Evolutionary conservation across 1,284 basidiomycete species (phyloP).

Genomic region (Leccinum olivaceoglutinosum): DNA sequence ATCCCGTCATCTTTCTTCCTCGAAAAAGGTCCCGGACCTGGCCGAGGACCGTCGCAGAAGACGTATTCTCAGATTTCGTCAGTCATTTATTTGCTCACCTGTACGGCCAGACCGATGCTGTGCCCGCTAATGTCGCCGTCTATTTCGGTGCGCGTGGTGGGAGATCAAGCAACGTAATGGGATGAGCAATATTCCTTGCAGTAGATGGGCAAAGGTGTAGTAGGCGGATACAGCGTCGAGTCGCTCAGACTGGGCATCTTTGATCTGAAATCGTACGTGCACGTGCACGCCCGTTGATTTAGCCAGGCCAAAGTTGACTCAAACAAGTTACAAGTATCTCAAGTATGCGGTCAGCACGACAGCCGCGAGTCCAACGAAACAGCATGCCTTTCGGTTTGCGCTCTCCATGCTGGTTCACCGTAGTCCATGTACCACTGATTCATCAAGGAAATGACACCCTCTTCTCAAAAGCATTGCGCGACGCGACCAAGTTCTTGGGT

Average conservation of each 20-base stretch:
- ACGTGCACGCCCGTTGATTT: conserved; percentile 98
- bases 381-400: conserved; percentile 81
- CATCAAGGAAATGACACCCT: conserved; percentile 96
- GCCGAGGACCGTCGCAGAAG: conserved; percentile 76
- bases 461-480: conserved; percentile 74
- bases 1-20: conserved; percentile 80
- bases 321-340: conserved; percentile 85
- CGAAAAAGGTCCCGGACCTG: conserved; percentile 59
- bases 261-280: conserved; percentile 94
- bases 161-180: neutral
- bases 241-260: conserved; percentile 94
- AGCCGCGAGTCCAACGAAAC: conserved; percentile 25
- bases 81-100: conserved; percentile 77
- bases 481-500: conserved; percentile 90
- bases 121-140: conserved; percentile 75
- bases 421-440: conserved; percentile 99
- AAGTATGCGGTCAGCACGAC: neutral
- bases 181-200: conserved; percentile 61
- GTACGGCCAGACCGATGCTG: conserved; percentile 82
- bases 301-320: conserved; percentile 93
- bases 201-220: conserved; percentile 89
- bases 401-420: conserved; percentile 87
- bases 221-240: conserved; percentile 90
- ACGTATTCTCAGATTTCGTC: conserved; percentile 98
- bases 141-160: conserved; percentile 20